Conservation (phyloP, 495 filamentous ascomycete genomes). For the Aspergillus olivimuriae region DNA sequence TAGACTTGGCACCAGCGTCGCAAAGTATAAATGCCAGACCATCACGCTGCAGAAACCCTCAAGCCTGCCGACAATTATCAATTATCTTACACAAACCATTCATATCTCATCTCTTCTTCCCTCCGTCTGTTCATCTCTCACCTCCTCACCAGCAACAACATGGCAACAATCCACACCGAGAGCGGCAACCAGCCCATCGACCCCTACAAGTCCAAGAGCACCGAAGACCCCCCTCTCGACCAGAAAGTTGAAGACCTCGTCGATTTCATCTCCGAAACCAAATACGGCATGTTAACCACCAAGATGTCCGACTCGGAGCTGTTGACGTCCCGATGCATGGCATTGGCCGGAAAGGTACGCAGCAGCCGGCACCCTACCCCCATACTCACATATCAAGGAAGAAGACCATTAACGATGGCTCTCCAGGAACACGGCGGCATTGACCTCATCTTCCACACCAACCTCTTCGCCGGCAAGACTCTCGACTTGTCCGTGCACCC, state of each 20-base stretch:
- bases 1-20: constrained; percentile 10
- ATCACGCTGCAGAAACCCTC: background rate
- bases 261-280: constrained; percentile 59
- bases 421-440: constrained; percentile 66
- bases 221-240: constrained; percentile 52
- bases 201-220: constrained; percentile 75
- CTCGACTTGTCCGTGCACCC: constrained; percentile 70
- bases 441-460: constrained; percentile 90
- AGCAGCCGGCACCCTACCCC: background rate
- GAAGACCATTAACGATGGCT: too few species aligned
- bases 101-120: background rate
- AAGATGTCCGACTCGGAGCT: constrained; percentile 61
- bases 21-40: constrained; percentile 1
- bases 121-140: background rate
- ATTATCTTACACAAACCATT: background rate
- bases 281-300: constrained; percentile 77
- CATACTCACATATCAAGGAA: too few species aligned
- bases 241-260: constrained; percentile 75
- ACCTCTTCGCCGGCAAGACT: constrained; percentile 89
- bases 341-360: constrained; percentile 71
- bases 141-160: background rate
- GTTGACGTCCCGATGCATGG: constrained; percentile 83
- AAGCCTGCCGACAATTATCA: background rate
- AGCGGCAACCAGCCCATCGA: constrained; percentile 59
- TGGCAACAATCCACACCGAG: constrained; percentile 48